phyloP scores from a whole-genome alignment of 2,329 filamentous ascomycete genomes.

The Fusarium camptoceras region DNA sequence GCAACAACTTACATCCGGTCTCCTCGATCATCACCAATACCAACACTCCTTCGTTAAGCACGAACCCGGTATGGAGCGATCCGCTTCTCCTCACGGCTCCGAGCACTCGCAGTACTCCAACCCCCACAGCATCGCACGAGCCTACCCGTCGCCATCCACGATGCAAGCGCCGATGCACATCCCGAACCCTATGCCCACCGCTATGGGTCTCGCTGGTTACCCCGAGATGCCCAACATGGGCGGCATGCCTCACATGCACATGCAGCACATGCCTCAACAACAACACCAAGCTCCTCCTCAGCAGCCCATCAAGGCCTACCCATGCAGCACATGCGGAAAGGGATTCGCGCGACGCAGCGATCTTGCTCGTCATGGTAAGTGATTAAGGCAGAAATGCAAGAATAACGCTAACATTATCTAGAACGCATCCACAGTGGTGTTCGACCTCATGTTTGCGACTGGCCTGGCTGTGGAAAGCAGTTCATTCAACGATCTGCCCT shows the following conservation, averaged over 20 bases:
- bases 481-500: conserved; percentile 97
- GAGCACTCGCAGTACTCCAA: conserved; percentile 69
- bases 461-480: conserved; percentile 88
- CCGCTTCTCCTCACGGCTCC: conserved; percentile 69
- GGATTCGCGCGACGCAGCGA: conserved; percentile 94
- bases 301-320: conserved; percentile 75
- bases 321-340: conserved; percentile 90
- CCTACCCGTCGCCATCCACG: conserved; percentile 65
- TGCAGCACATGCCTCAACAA: conserved; percentile 51
- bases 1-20: conserved; percentile 51
- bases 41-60: conserved; percentile 52
- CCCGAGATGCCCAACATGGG: conserved; percentile 58
- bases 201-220: conserved; percentile 59
- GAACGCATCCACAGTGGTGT: conserved; percentile 96
- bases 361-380: conserved; percentile 90
- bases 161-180: conserved; percentile 65
- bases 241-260: conserved; percentile 52
- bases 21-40: conserved; percentile 49
- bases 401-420: conserved; percentile 59
- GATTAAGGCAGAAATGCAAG: neutral
- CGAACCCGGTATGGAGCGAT: conserved; percentile 62
- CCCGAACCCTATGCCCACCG: conserved; percentile 55
- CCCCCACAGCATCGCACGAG: conserved; percentile 59
- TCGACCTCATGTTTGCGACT: conserved; percentile 92
- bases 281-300: conserved; percentile 50